Base-by-base conservation (phyloP, 345 rosid species). In the Euphorbia peplus region DNA sequence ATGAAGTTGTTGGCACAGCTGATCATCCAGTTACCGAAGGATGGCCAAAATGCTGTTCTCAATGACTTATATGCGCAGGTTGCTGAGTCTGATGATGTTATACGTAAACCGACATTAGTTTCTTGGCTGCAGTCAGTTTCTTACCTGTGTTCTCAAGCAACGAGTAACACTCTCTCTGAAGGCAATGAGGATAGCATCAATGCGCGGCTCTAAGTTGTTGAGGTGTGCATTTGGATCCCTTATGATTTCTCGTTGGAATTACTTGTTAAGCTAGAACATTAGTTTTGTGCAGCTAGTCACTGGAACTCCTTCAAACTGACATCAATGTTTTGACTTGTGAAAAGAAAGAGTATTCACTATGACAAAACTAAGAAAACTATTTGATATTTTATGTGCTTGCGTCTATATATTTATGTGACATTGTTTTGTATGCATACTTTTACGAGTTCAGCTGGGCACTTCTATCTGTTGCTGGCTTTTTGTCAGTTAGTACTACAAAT, bases 51-150 rank as follows among this genome's bases (percentile, higher is more conserved):
- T 81, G 74, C 79, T 76, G 87, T 95, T 72, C 96, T 95, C 57
- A 84, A 88, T 78, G 96, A 95, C 57, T 63, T 95, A 73, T 87
- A 88, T 32, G 60, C 86, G 58, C 88, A 82, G 74, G 93, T 91
- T 51, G 93, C 96, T 15, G 96, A 85, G 60, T 91, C 97, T 19
- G 99, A 95, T 69, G 97, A 95, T 82, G 97, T 91, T 52, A 86
- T 88, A 30, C 95, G 96, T 48, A 95, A 95, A 67, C 90, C 96
- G 24, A 53, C 88, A 56, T 80, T 91, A 67, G 98, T 95, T 64
- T 91, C 98, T 26, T 95, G 97, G 98, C 66, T 91, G 79, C 96
- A 90, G 76, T 91, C 97, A 29, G 74, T 91, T 41, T 83, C 87
- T 63, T 95, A 88, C 77, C 61, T 91, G 4, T 91, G 86, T 75